phyloP scores from a whole-genome alignment of 257 asterid genomes.

The Fraxinus americana region DNA sequence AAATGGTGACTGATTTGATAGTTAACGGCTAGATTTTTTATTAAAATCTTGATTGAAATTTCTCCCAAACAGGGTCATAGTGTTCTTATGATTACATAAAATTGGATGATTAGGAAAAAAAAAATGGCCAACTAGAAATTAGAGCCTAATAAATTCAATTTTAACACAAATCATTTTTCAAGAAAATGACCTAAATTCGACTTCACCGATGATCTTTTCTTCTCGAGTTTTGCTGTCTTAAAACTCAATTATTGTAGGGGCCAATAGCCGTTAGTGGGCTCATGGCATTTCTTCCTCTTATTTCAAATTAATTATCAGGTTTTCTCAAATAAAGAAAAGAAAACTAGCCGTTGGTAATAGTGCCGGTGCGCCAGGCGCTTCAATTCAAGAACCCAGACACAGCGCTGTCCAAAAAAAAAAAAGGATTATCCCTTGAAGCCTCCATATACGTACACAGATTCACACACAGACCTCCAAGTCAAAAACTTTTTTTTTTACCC shows the following conservation, averaged over 20 bases:
- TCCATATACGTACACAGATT: background rate
- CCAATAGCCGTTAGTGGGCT: background rate
- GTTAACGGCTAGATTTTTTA: too few species aligned
- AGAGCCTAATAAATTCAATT: too few species aligned
- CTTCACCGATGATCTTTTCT: too few species aligned
- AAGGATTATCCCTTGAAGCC: background rate
- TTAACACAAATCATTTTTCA: too few species aligned
- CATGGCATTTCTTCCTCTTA: background rate
- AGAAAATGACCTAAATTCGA: too few species aligned
- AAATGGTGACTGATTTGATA: too few species aligned
- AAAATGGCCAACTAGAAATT: too few species aligned
- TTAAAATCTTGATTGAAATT: too few species aligned
- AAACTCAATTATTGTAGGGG: background rate
- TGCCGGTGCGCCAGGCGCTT: background rate
- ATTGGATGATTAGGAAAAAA: too few species aligned
- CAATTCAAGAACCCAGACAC: background rate
- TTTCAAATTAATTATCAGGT: background rate
- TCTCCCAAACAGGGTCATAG: too few species aligned
- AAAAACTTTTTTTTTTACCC: background rate
- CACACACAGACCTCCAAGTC: background rate
- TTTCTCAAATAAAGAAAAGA: background rate
- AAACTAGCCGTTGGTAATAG: conserved; percentile 15
- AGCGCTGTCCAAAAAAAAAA: background rate
- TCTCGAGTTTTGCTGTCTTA: background rate
- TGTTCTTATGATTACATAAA: too few species aligned